Base-by-base conservation (phyloP, 306 rosid genomes). In the Vigna hirtella region DNA sequence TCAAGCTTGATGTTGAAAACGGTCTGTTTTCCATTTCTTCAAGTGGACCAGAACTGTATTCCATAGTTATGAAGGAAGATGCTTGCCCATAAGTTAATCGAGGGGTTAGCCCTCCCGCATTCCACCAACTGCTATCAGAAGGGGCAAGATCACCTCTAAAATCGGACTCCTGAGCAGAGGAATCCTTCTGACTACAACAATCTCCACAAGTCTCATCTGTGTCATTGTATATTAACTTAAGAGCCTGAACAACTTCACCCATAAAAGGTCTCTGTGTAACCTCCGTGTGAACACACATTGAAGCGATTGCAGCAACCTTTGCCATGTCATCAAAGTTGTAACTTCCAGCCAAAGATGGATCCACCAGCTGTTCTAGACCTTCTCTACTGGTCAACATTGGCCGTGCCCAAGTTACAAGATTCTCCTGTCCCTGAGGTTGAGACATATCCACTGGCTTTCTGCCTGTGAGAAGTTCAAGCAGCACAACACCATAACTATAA, bases 161-260 rank as follows among this genome's bases (percentile, higher is more conserved):
- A 70, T 93, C 98, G 12, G 97, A 91, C 74, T 90, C 98, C n/a
- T 80, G 92, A 40, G 83, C 89, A 34, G 98, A 91, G 72, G 98
- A 94, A 70, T 91, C 97, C 88, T 87, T 93, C 82, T 70, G 96
- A 80, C 98, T 94, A 80, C 77, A 83, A 79, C 74, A 85, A 79
- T 94, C 98, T 71, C 96, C 98, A 18, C 96, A 75, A 2, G 93
- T 85, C 85, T 91, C 98, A 17, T 90, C 96, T 0, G 87, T 67
- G 82, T 91, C 98, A 14, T 91, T 91, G 89, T 91, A 94, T 85
- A 94, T 89, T 56, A 94, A 90, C 85, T 94, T 94, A 8, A 94
- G 86, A 81, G 98, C 98, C 83, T 94, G 98, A 82, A 94, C 98
- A 49, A 94, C 98, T 84, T 94, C 98, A 56, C 98, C 98, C 98